Evolutionary conservation across 2,329 filamentous ascomycete genomes (phyloP).

Genomic region (Pyrenophora teres): DNA sequence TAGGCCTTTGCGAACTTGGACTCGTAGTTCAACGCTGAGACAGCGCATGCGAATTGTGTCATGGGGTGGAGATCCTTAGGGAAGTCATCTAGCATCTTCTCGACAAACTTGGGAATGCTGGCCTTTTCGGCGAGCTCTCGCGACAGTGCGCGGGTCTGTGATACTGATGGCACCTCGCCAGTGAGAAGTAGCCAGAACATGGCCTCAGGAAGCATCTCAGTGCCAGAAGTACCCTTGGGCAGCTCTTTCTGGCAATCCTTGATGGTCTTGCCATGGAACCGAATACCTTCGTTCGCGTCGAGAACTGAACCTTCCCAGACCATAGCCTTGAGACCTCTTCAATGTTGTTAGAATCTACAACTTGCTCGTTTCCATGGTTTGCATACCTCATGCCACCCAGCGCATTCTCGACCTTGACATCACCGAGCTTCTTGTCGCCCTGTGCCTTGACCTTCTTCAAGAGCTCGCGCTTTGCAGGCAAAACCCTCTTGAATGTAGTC

Average conservation of each 20-base stretch:
- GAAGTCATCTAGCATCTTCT: slow-evolving; percentile 87
- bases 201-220: slow-evolving; percentile 96
- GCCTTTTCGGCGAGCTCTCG: slow-evolving; percentile 86
- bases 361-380: not conserved
- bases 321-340: slow-evolving; percentile 88
- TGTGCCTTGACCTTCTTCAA: slow-evolving; percentile 92
- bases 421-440: slow-evolving; percentile 79
- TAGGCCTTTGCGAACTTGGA: slow-evolving; percentile 94
- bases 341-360: slow-evolving; percentile 12
- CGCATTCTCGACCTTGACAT: slow-evolving; percentile 91
- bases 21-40: slow-evolving; percentile 93
- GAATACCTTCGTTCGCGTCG: slow-evolving; percentile 94
- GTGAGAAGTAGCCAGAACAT: slow-evolving; percentile 99
- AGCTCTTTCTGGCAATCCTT: slow-evolving; percentile 95
- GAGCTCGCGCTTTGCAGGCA: slow-evolving; percentile 91
- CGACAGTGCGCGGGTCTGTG: slow-evolving; percentile 81
- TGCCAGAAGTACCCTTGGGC: slow-evolving; percentile 88
- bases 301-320: slow-evolving; percentile 98
- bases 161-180: slow-evolving; percentile 82
- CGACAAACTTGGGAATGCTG: slow-evolving; percentile 78
- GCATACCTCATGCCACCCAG: slow-evolving; percentile 87
- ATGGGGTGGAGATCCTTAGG: slow-evolving; percentile 92
- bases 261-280: slow-evolving; percentile 97
- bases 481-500: slow-evolving; percentile 77
- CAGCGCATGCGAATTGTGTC: slow-evolving; percentile 95